phyloP scores from a whole-genome alignment of 2,329 filamentous ascomycete species.

The Pseudogymnoascus sp. region DNA sequence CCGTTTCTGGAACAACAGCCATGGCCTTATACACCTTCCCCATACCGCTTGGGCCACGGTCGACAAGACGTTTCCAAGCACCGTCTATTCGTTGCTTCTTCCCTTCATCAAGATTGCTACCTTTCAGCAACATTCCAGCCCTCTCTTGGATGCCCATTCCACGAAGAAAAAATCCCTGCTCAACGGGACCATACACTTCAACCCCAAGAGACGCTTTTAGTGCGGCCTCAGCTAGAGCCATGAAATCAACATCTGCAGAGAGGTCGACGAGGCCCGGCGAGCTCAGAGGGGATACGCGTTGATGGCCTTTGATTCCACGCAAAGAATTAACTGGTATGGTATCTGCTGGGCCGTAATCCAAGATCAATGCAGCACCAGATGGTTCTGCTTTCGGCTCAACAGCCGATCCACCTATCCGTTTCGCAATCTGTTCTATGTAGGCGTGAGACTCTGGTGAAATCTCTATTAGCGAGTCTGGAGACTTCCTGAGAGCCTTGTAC shows the following conservation, averaged over 20 bases:
- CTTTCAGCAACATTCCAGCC: constrained; percentile 55
- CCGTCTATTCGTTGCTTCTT: constrained; percentile 55
- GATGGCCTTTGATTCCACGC: constrained; percentile 75
- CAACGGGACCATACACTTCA: constrained; percentile 85
- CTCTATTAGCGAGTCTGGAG: constrained; percentile 67
- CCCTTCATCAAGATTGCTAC: constrained; percentile 36
- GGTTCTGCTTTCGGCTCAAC: constrained; percentile 49
- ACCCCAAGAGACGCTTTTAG: constrained; percentile 65
- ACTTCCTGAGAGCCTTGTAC: constrained; percentile 64
- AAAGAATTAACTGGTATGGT: constrained; percentile 82
- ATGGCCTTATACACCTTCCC: constrained; percentile 89
- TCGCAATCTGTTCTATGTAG: constrained; percentile 72
- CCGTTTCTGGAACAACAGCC: constrained; percentile 78
- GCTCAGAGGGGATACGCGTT: constrained; percentile 67
- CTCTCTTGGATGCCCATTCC: constrained; percentile 77
- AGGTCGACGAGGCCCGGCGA: constrained; percentile 78
- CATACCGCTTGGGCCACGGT: constrained; percentile 77
- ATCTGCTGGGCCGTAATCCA: constrained; percentile 81
- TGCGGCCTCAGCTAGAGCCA: constrained; percentile 73
- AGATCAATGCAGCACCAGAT: constrained; percentile 81
- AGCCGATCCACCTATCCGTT: constrained; percentile 65
- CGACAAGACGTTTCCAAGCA: constrained; percentile 76
- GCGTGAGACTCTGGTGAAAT: constrained; percentile 79
- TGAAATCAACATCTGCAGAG: constrained; percentile 89
- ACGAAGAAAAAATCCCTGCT: constrained; percentile 71